Conservation (phyloP, 768 basidiomycete genomes). For the Sutorius australiensis region DNA sequence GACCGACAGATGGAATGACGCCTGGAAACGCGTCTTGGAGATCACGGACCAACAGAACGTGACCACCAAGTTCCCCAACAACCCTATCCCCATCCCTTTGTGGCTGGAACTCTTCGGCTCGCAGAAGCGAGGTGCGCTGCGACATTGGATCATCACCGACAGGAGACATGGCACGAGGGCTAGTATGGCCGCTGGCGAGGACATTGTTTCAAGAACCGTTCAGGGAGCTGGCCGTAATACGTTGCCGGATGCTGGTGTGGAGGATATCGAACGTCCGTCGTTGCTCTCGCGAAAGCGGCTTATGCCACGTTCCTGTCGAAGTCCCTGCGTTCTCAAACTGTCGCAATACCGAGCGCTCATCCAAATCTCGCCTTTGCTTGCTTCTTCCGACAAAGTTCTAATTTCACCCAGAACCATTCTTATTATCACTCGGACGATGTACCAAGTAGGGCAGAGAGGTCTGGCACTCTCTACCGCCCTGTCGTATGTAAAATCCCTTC, state of each 20-base stretch:
- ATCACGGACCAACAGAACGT: constrained; percentile 10
- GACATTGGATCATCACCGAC: constrained; percentile 14
- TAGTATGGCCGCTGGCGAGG: background rate
- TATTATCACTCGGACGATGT: constrained; percentile 44
- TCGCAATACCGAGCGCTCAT: constrained; percentile 39
- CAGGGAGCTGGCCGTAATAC: background rate
- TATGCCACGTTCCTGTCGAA: constrained; percentile 13
- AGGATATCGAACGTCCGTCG: background rate
- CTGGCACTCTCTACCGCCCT: constrained; percentile 44
- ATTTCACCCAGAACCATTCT: constrained; percentile 43
- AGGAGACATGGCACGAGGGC: background rate
- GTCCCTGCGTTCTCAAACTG: constrained; percentile 7
- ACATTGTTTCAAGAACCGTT: background rate
- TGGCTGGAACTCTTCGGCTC: constrained; percentile 62
- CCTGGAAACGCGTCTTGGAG: constrained; percentile 45
- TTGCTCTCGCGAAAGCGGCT: constrained; percentile 9
- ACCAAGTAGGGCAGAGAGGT: constrained; percentile 37
- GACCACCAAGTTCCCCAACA: constrained; percentile 1
- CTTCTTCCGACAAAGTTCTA: constrained; percentile 30
- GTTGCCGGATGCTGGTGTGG: background rate
- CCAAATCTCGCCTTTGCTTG: constrained; percentile 38
- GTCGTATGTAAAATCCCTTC: constrained; percentile 48
- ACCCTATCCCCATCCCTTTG: constrained; percentile 40
- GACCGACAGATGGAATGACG: constrained; percentile 53
- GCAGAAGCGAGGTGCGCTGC: constrained; percentile 35